phyloP scores from a whole-genome alignment of 2,329 filamentous ascomycete species.

The Harringtonia lauricola region DNA sequence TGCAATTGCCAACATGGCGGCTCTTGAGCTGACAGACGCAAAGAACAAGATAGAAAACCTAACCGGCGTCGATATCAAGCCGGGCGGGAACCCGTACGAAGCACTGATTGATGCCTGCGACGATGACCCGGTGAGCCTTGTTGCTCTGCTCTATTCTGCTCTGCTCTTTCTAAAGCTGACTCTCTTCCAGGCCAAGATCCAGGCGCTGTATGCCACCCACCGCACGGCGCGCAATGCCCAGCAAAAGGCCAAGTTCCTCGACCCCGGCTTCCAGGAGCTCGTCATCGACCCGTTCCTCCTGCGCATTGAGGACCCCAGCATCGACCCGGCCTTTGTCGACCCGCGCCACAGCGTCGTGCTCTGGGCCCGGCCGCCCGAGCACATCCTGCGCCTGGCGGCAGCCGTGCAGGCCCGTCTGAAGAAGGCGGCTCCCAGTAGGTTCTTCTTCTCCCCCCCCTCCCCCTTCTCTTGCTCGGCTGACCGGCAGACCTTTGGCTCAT shows the following conservation, averaged over 20 bases:
- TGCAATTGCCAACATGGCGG: constrained; percentile 1
- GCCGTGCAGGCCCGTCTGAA: constrained; percentile 58
- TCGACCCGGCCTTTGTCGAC: constrained; percentile 62
- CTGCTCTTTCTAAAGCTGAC: not conserved
- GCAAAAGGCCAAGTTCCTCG: constrained; percentile 64
- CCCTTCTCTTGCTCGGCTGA: not conserved
- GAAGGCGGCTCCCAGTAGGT: constrained; percentile 57
- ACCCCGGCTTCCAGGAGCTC: constrained; percentile 56
- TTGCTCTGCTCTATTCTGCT: constrained; percentile 5
- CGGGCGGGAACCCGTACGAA: constrained; percentile 64
- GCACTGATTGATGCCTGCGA: constrained; percentile 58
- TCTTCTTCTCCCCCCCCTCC: not conserved
- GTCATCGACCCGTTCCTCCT: constrained; percentile 66
- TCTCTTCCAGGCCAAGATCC: constrained; percentile 47
- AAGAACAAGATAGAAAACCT: constrained; percentile 43
- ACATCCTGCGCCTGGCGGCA: constrained; percentile 55
- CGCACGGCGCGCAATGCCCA: constrained; percentile 64
- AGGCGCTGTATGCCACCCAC: constrained; percentile 62
- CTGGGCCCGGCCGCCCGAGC: constrained; percentile 73
- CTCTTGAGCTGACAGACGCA: constrained; percentile 26
- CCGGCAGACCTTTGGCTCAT: constrained; percentile 60
- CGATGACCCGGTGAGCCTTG: constrained; percentile 48
- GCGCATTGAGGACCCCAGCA: constrained; percentile 51
- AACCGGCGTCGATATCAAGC: constrained; percentile 35
- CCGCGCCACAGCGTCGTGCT: constrained; percentile 74